Percentiles rank a stretch among this genome's conserved stretches.
Conservation (phyloP, 495 filamentous ascomycete genomes). For the Hyaloscypha finlandica region DNA sequence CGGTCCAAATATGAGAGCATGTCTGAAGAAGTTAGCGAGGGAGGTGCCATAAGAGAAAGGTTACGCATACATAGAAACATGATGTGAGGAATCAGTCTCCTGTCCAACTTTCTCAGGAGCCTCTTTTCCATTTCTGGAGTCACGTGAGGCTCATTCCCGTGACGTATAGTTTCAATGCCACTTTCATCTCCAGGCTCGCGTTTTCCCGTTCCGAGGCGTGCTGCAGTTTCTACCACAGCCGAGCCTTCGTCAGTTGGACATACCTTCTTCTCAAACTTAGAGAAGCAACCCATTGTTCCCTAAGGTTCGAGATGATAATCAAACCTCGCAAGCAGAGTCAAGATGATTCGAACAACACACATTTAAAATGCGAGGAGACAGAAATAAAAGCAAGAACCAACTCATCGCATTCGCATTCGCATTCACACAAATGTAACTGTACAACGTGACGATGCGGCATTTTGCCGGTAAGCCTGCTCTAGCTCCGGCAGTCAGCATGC, state of each 20-base stretch:
- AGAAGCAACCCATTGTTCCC: neutral
- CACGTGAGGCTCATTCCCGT: neutral
- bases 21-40: no score
- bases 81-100: conserved; percentile 51
- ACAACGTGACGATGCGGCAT: neutral
- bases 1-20: conserved; percentile 49
- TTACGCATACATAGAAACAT: conserved; percentile 47
- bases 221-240: neutral
- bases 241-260: conserved; percentile 3
- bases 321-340: no score
- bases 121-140: conserved; percentile 52
- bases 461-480: neutral
- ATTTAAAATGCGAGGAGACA: neutral
- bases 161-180: neutral
- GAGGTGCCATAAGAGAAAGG: no score
- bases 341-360: neutral
- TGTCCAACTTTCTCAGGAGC: conserved; percentile 63
- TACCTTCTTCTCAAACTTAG: neutral
- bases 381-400: neutral
- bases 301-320: no score
- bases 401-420: neutral
- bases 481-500: neutral
- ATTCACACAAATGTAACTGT: neutral
- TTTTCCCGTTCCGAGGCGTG: neutral
- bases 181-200: neutral